A percentile compares a stretch with the other conserved stretches of the same genome.
Conservation (phyloP, 2,329 filamentous ascomycete species). For the Fusarium nygamai region DNA sequence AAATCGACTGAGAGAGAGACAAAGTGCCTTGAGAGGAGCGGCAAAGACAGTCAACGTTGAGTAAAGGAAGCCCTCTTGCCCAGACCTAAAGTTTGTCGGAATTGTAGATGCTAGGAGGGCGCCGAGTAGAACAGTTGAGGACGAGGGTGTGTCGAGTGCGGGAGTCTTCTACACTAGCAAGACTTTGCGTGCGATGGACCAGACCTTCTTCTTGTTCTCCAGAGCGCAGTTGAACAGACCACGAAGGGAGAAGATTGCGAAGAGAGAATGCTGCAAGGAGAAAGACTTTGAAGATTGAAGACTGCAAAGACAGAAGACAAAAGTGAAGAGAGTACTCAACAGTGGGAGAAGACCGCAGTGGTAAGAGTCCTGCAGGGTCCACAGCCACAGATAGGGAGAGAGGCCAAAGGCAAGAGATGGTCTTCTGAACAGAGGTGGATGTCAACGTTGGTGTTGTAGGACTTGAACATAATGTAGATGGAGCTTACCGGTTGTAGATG, state of each 20-base stretch:
- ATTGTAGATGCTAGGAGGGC: neutral
- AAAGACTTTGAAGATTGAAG: too few relatives aligned
- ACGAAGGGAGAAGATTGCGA: too few relatives aligned
- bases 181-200: neutral
- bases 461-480: neutral
- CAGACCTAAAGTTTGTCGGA: neutral
- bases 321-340: neutral
- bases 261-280: too few relatives aligned
- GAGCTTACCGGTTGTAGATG: neutral
- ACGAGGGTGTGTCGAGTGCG: fast-evolving
- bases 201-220: neutral
- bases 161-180: neutral
- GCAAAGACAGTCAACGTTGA: fast-evolving
- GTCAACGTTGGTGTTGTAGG: neutral
- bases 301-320: neutral
- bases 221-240: neutral
- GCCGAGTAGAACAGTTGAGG: neutral
- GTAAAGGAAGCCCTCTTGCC: neutral
- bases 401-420: neutral
- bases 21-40: neutral
- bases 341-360: neutral
- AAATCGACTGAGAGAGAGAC: neutral
- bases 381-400: neutral
- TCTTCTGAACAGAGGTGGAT: neutral
- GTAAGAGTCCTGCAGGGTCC: neutral